Conservation (phyloP, 2,329 filamentous ascomycete genomes). For the Ilyonectria robusta region DNA sequence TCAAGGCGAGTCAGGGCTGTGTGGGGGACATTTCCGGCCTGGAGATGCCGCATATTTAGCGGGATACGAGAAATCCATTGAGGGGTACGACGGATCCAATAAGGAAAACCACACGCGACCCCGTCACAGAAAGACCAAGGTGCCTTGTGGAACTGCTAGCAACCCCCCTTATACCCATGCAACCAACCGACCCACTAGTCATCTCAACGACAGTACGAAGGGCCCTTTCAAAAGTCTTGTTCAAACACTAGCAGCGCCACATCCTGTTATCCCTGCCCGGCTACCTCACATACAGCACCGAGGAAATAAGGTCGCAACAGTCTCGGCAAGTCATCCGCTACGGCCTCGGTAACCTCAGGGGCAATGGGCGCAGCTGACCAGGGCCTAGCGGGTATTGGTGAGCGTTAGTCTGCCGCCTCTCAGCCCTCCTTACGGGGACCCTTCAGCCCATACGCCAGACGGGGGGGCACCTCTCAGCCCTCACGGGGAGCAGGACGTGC, state of each 20-base stretch:
- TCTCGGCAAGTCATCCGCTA: neutral
- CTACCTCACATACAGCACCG: neutral
- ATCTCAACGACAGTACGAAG: neutral
- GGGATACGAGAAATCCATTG: neutral
- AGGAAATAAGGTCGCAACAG: neutral
- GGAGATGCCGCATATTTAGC: neutral
- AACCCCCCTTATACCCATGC: too few relatives aligned
- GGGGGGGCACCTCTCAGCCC: neutral
- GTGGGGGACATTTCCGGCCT: neutral
- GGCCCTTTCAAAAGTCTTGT: neutral
- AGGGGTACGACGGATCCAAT: neutral
- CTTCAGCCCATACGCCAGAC: neutral
- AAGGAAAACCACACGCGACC: neutral
- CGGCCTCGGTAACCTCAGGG: neutral
- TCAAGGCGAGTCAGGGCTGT: neutral
- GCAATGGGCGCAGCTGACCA: neutral
- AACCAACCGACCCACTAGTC: too few relatives aligned
- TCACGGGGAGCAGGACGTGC: neutral
- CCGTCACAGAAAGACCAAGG: neutral
- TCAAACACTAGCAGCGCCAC: neutral
- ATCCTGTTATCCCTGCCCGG: neutral
- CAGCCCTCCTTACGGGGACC: neutral
- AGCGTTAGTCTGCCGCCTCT: neutral
- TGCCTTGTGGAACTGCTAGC: neutral
- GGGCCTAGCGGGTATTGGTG: neutral